A percentile compares a stretch with the other conserved stretches of the same genome.
phyloP scores from a whole-genome alignment of 805 yeast genomes.

The Starmera caribaea region DNA sequence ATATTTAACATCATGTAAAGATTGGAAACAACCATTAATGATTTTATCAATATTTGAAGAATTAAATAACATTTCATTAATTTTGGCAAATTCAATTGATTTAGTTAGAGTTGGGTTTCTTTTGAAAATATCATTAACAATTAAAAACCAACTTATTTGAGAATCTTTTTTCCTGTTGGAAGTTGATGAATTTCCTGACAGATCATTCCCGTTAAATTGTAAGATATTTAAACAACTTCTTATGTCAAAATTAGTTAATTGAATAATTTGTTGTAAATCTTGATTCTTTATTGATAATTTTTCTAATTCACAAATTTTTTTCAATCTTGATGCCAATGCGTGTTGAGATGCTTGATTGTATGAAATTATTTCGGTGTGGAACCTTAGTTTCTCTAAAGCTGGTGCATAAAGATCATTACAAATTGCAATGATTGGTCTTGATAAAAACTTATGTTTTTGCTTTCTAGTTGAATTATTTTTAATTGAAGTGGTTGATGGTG shows the following conservation, averaged over 20 bases:
- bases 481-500: too few relatives aligned
- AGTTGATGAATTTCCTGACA: constrained; percentile 8
- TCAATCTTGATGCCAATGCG: constrained; percentile 36
- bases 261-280: constrained; percentile 55
- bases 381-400: constrained; percentile 65
- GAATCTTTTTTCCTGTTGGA: constrained; percentile 40
- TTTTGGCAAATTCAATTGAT: constrained; percentile 35
- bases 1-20: constrained; percentile 50
- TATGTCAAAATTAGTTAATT: constrained; percentile 69
- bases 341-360: constrained; percentile 50
- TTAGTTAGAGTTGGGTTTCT: constrained; percentile 36
- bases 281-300: constrained; percentile 35
- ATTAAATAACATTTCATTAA: constrained; percentile 37
- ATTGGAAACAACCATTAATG: constrained; percentile 60
- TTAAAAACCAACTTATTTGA: constrained; percentile 54
- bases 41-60: constrained; percentile 53
- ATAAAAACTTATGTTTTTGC: constrained; percentile 34
- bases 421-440: constrained; percentile 83
- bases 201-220: constrained; percentile 41
- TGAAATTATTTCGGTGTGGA: constrained; percentile 59
- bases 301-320: constrained; percentile 47
- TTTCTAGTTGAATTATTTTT: constrained; percentile 18
- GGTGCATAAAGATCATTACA: constrained; percentile 82
- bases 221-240: constrained; percentile 77
- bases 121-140: constrained; percentile 53